Evolutionary conservation across 805 yeast species (phyloP).

Genomic region (Wickerhamiella brachini): DNA sequence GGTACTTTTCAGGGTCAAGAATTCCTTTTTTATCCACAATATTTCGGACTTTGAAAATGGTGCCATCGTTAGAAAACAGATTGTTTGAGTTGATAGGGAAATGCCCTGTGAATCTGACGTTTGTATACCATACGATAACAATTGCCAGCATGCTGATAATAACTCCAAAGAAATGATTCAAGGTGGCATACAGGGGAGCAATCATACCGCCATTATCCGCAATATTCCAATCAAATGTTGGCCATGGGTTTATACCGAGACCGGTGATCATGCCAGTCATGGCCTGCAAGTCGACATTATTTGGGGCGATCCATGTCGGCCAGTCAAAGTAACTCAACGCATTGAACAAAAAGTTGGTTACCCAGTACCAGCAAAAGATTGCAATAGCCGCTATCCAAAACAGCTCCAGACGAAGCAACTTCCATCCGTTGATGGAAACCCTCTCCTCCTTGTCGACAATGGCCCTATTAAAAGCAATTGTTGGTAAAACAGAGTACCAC

Average conservation of each 20-base stretch:
- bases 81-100: slow-evolving; percentile 37
- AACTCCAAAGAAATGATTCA: slow-evolving; percentile 25
- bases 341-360: slow-evolving; percentile 52
- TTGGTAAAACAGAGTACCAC: slow-evolving; percentile 42
- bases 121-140: slow-evolving; percentile 30
- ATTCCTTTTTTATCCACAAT: slow-evolving; percentile 33
- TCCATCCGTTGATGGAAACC: slow-evolving; percentile 46
- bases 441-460: slow-evolving; percentile 29
- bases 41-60: slow-evolving; percentile 29
- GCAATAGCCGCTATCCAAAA: slow-evolving; percentile 34
- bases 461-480: slow-evolving; percentile 36
- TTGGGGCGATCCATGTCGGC: slow-evolving; percentile 46
- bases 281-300: slow-evolving; percentile 33
- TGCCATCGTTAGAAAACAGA: slow-evolving; percentile 31
- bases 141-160: slow-evolving; percentile 21
- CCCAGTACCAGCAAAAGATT: slow-evolving; percentile 44
- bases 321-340: slow-evolving; percentile 51
- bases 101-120: slow-evolving; percentile 37
- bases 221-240: slow-evolving; percentile 37
- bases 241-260: slow-evolving; percentile 39
- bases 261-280: slow-evolving; percentile 37
- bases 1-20: slow-evolving; percentile 35
- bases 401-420: slow-evolving; percentile 35
- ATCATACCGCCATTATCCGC: slow-evolving; percentile 23
- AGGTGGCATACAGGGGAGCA: slow-evolving; percentile 31